These are phyloP conservation scores for Aspergillus flavus DNA, from an alignment of 2,329 filamentous ascomycete genomes.

Conservation along the genomic window DNA sequence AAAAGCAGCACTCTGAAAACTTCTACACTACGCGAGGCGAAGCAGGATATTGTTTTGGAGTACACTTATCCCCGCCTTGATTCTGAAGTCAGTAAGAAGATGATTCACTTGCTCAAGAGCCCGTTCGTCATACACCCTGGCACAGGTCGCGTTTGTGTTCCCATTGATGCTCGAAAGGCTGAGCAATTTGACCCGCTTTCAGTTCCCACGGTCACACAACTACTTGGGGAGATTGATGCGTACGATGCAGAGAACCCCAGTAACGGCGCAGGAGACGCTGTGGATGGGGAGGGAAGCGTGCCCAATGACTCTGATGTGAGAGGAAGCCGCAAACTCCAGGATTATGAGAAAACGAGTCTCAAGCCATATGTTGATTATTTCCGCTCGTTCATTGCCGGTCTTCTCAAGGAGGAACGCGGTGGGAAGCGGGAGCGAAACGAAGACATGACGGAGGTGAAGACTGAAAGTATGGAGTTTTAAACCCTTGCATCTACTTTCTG, in stretches of 20 bases:
- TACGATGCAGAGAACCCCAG: conserved; percentile 59
- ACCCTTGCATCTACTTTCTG: not conserved
- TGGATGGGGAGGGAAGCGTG: conserved; percentile 42
- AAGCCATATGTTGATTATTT: conserved; percentile 93
- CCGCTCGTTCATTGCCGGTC: conserved; percentile 72
- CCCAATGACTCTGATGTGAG: conserved; percentile 35
- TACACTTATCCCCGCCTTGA: conserved; percentile 98
- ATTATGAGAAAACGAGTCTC: conserved; percentile 97
- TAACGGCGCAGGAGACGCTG: conserved; percentile 42
- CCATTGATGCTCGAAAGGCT: conserved; percentile 74
- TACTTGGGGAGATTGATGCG: conserved; percentile 82
- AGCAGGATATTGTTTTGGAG: conserved; percentile 94
- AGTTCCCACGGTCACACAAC: conserved; percentile 84
- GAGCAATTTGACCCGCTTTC: conserved; percentile 83
- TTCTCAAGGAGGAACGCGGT: conserved; percentile 73
- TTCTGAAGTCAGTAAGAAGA: conserved; percentile 95
- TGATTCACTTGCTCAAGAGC: conserved; percentile 96
- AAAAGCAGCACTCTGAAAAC: conserved; percentile 72
- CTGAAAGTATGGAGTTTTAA: conserved; percentile 68
- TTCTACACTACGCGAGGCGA: conserved; percentile 77
- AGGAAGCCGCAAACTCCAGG: conserved; percentile 59
- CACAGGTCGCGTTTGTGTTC: conserved; percentile 92
- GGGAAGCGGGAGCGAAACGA: conserved; percentile 56
- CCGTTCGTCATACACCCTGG: conserved; percentile 96
- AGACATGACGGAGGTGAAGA: conserved; percentile 42